A percentile compares a stretch with the other conserved stretches of the same genome.
Evolutionary conservation across 805 yeast genomes (phyloP).

Genomic region (Candida michaelii): DNA sequence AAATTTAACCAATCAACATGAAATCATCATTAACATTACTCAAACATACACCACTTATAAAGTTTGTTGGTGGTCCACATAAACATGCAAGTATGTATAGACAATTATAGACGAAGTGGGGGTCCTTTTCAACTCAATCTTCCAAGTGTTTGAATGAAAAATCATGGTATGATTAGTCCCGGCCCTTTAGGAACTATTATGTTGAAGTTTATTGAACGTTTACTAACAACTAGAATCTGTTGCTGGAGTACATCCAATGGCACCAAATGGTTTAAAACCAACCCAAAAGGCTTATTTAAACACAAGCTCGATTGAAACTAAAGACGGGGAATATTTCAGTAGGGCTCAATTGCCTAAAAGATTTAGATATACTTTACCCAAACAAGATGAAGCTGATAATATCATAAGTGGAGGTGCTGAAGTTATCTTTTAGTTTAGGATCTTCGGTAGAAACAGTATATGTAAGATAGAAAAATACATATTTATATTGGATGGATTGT

Average conservation of each 20-base stretch:
- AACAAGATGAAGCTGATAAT: slow-evolving; percentile 70
- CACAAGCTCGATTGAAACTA: slow-evolving; percentile 40
- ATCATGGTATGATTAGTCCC: too few relatives aligned
- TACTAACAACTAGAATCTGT: slow-evolving; percentile 10
- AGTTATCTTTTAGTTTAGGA: slow-evolving; percentile 41
- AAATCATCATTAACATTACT: slow-evolving; percentile 32
- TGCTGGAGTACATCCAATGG: slow-evolving; percentile 35
- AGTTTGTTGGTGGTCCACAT: slow-evolving; percentile 84
- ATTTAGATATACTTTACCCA: slow-evolving; percentile 66
- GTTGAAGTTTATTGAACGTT: too few relatives aligned
- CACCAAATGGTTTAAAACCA: slow-evolving; percentile 47
- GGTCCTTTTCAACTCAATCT: too few relatives aligned
- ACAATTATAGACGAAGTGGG: background rate
- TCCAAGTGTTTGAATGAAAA: too few relatives aligned
- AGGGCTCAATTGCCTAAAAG: slow-evolving; percentile 69
- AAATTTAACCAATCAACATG: slow-evolving; percentile 23
- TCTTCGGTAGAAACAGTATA: too few relatives aligned
- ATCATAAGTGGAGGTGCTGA: slow-evolving; percentile 85
- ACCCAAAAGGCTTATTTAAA: slow-evolving; percentile 19
- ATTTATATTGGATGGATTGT: too few relatives aligned
- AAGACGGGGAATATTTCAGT: slow-evolving; percentile 47
- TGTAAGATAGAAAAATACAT: too few relatives aligned
- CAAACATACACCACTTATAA: slow-evolving; percentile 68
- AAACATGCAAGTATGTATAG: slow-evolving; percentile 44
- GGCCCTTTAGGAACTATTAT: background rate